Conservation (phyloP, 208 protist genomes). For the Leishmania lainsoni region DNA sequence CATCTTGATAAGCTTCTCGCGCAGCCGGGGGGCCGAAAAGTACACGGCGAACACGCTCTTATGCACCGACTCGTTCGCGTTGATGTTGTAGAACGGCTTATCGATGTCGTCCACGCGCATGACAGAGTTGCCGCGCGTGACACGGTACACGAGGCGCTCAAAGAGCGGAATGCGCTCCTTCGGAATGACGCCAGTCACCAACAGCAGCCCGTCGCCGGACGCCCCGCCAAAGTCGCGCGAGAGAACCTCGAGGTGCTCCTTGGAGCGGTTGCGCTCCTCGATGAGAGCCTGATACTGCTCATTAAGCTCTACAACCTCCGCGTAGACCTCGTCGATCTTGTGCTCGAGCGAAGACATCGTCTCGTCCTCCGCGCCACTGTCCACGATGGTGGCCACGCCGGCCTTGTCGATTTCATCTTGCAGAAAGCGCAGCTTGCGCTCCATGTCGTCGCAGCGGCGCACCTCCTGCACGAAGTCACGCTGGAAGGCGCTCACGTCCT, state of each 20-base stretch:
- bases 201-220: slow-evolving; percentile 67
- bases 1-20: slow-evolving; percentile 94
- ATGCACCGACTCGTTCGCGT: slow-evolving; percentile 66
- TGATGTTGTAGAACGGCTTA: slow-evolving; percentile 90
- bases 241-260: slow-evolving; percentile 85
- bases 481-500: slow-evolving; percentile 95
- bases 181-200: slow-evolving; percentile 96
- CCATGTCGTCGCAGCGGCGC: slow-evolving; percentile 97
- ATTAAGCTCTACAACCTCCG: slow-evolving; percentile 93
- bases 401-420: slow-evolving; percentile 90
- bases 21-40: slow-evolving; percentile 93
- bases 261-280: slow-evolving; percentile 76
- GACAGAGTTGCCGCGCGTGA: slow-evolving; percentile 97
- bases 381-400: slow-evolving; percentile 55
- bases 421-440: slow-evolving; percentile 95
- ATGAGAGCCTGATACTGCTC: slow-evolving; percentile 85
- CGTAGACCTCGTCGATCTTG: slow-evolving; percentile 92
- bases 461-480: slow-evolving; percentile 97
- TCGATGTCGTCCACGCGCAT: slow-evolving; percentile 89
- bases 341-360: slow-evolving; percentile 89
- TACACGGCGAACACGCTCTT: slow-evolving; percentile 98
- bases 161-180: slow-evolving; percentile 88
- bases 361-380: slow-evolving; percentile 49
- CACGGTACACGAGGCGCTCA: slow-evolving; percentile 95
- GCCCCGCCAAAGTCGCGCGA: slow-evolving; percentile 68